Conservation (phyloP, 768 basidiomycete genomes). For the Lactarius tabidus region DNA sequence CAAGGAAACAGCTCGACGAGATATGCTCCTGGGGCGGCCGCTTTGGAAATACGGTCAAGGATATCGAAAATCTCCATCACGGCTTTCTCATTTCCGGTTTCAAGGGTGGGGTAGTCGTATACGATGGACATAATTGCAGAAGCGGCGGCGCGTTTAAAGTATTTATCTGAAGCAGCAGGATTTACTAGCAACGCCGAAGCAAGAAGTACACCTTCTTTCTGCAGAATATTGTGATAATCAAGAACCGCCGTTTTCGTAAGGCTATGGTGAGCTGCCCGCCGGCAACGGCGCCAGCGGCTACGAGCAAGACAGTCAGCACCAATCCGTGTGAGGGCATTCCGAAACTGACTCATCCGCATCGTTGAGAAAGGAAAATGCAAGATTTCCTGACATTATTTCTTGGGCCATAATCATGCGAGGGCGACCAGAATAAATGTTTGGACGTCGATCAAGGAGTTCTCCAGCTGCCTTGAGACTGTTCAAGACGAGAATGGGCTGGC, state of each 20-base stretch:
- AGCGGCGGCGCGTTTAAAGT: too few relatives aligned
- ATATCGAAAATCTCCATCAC: background rate
- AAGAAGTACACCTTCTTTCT: too few relatives aligned
- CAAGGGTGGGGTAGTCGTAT: background rate
- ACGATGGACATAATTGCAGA: too few relatives aligned
- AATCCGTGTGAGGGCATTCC: too few relatives aligned
- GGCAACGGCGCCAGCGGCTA: slow-evolving; percentile 2
- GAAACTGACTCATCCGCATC: slow-evolving; percentile 25
- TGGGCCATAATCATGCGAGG: slow-evolving; percentile 26
- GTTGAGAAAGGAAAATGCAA: slow-evolving; percentile 30
- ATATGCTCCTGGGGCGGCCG: background rate
- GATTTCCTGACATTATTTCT: slow-evolving; percentile 33
- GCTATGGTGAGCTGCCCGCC: background rate
- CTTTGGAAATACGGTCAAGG: background rate
- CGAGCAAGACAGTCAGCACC: slow-evolving; percentile 1
- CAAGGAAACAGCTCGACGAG: background rate
- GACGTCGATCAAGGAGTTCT: background rate
- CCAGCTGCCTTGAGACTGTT: background rate
- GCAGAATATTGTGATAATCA: too few relatives aligned
- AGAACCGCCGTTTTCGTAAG: too few relatives aligned
- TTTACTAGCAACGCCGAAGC: too few relatives aligned
- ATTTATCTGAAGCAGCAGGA: too few relatives aligned
- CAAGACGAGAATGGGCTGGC: background rate
- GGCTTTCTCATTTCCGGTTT: background rate
- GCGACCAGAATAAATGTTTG: background rate